phyloP scores from a whole-genome alignment of 1,284 basidiomycete genomes.

The Irpex lacteus region DNA sequence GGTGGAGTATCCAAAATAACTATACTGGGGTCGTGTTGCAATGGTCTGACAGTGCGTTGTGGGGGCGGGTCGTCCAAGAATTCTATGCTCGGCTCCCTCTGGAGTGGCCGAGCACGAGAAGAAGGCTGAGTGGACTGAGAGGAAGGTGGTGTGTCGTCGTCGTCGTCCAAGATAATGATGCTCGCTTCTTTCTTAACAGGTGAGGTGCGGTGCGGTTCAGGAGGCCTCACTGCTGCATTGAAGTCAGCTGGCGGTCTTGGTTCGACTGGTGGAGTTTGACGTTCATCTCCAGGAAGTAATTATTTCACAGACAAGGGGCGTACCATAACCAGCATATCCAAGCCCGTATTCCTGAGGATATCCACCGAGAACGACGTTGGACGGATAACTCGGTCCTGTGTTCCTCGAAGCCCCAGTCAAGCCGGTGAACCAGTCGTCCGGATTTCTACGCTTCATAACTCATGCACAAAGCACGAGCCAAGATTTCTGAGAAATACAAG shows the following conservation, averaged over 20 bases:
- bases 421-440: background rate
- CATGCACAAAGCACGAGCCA: no score
- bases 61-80: background rate
- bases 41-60: background rate
- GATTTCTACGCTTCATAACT: background rate
- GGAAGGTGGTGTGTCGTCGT: background rate
- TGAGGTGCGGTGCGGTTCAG: background rate
- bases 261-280: background rate
- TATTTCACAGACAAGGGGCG: background rate
- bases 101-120: background rate
- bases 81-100: background rate
- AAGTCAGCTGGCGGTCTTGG: background rate
- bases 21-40: background rate
- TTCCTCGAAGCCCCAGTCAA: background rate
- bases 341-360: background rate
- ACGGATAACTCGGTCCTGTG: background rate
- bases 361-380: background rate
- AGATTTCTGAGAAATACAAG: no score
- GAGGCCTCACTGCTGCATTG: background rate
- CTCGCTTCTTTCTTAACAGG: background rate
- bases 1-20: background rate
- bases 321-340: background rate
- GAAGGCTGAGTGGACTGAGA: background rate
- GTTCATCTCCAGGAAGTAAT: no score
- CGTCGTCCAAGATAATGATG: background rate